Evolutionary conservation across 345 rosid genomes (phyloP).

Genomic region (Atalantia buxifolia): DNA sequence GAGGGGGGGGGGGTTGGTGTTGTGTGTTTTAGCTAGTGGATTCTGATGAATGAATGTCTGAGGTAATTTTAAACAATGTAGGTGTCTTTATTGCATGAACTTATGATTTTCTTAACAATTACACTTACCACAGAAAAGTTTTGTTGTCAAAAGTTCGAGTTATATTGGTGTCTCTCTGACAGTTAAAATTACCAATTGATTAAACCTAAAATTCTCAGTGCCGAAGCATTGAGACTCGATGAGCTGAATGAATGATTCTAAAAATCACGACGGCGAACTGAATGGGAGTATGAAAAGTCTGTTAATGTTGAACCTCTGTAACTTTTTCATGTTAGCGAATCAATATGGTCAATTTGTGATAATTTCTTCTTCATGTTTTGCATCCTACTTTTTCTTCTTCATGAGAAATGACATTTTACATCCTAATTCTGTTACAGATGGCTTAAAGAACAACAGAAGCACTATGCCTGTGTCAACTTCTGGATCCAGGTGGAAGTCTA

Average conservation of each 20-base stretch:
- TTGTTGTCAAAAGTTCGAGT: neutral
- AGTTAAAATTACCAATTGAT: neutral
- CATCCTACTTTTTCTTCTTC: neutral
- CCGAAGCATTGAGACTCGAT: neutral
- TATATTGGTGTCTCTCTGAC: neutral
- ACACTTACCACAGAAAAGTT: neutral
- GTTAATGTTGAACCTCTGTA: neutral
- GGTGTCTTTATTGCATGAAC: neutral
- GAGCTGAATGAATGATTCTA: neutral
- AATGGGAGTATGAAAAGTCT: neutral
- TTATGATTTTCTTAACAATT: too few species aligned
- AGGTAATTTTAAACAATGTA: too few species aligned
- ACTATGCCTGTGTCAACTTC: slow-evolving; percentile 22
- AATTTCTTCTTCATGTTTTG: neutral
- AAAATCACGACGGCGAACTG: neutral
- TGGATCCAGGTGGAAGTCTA: slow-evolving; percentile 54
- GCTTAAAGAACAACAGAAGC: slow-evolving; percentile 21
- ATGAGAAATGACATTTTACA: neutral
- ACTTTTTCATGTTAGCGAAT: neutral
- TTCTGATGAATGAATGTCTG: too few species aligned
- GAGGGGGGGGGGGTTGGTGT: too few species aligned
- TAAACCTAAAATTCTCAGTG: neutral
- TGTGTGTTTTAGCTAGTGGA: too few species aligned
- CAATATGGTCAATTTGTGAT: neutral
- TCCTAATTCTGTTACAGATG: slow-evolving; percentile 32